Base-by-base conservation (phyloP, 352 stramenopile species). In the Phytopythium mirpurense region DNA sequence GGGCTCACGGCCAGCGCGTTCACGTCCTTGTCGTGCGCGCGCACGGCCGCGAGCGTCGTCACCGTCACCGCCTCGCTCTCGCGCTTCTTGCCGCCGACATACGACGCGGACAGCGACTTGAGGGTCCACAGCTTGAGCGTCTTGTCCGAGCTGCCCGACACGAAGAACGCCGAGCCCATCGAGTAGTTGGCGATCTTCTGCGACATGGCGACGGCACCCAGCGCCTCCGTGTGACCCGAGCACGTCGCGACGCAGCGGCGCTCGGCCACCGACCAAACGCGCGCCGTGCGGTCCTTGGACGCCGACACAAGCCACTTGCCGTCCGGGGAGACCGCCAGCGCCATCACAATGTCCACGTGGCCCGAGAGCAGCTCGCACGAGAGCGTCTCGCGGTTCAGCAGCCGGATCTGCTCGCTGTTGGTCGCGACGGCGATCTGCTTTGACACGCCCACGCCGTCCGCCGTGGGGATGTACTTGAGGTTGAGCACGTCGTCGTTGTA, bases 401-500 rank as follows among this genome's bases (percentile, higher is more conserved):
- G 70, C 19, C 96, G 95, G 56, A 99, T 93, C 67, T 98, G 82
- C 51, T 95, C 81, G 43, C 83, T 98, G 70, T 99, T 99, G 21
- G 96, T 99, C 5, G 96, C 96, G 21, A 98, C 92, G 10, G 95
- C 96, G 46, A 99, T 67, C 43, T 88, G 68, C 38, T 79, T 69
- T 6, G 68, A 79, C 47, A 42, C 45, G 24, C 74, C 68, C 9
- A 65, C 57, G 31, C 75, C 78, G 50, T 89, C 71, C 26, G 66
- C 63, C 35, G 68, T 66, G 6, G 91, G 92, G 52, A 98, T 83
- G 49, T 97, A 94, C 66, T 98, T 98, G 45, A 99, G 72, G 71
- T 98, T 97, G 0, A 99, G 76, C 45, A 99, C 97, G 63, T 99
- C 96, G 60, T 98, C 97, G 68, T 99, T 98, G 62, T 96, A 97